phyloP scores from a whole-genome alignment of 1,284 basidiomycete genomes.

The Ceratobasidium sp. region DNA sequence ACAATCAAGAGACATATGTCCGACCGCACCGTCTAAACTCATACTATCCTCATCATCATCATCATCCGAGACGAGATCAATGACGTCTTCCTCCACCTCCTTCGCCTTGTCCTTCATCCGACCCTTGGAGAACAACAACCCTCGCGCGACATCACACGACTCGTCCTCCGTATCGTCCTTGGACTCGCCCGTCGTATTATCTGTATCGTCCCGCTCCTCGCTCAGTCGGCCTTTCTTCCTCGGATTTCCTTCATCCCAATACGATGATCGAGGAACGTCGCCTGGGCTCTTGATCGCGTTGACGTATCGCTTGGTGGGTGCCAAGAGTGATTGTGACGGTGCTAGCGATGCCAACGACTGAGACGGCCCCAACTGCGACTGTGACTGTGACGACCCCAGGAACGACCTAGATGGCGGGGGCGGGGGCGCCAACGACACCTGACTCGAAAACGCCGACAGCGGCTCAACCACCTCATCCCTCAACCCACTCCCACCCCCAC shows the following conservation, averaged over 20 bases:
- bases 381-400: neutral
- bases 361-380: too few relatives aligned
- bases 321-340: neutral
- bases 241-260: slow-evolving; percentile 21
- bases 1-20: slow-evolving; percentile 34
- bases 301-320: slow-evolving; percentile 9
- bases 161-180: neutral
- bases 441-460: slow-evolving; percentile 15
- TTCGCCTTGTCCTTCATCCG: neutral
- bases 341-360: neutral
- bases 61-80: slow-evolving; percentile 25
- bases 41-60: slow-evolving; percentile 24
- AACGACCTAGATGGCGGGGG: too few relatives aligned
- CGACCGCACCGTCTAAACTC: slow-evolving; percentile 40
- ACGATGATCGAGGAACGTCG: neutral
- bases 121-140: neutral
- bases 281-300: slow-evolving; percentile 7
- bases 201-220: neutral
- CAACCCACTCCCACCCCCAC: neutral
- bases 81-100: neutral
- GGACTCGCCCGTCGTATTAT: neutral
- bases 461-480: neutral
- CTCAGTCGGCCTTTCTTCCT: slow-evolving; percentile 21
- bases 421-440: slow-evolving; percentile 7
- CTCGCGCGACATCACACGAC: neutral